Conservation (phyloP, 306 rosid genomes). For the Malus asiatica region DNA sequence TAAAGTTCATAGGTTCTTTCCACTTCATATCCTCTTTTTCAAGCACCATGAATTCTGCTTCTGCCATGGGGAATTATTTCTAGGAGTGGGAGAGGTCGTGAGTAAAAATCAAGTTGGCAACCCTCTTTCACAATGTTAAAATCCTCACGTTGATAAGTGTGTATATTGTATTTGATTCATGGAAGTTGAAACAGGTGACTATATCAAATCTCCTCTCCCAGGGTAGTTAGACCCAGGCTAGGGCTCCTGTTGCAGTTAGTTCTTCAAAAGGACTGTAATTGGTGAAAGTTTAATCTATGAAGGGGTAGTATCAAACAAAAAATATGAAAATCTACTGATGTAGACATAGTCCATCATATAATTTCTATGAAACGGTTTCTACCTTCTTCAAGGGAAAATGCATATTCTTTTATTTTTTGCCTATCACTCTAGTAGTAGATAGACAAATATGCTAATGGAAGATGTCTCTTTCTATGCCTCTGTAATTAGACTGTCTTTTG, state of each 20-base stretch:
- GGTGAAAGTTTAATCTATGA: background rate
- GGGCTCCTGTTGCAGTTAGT: background rate
- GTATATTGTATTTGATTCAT: background rate
- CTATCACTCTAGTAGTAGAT: background rate
- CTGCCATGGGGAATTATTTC: background rate
- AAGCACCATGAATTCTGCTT: background rate
- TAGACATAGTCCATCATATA: background rate
- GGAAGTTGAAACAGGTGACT: background rate
- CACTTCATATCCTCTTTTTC: background rate
- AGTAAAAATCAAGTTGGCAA: background rate
- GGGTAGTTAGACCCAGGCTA: background rate
- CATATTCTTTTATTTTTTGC: background rate
- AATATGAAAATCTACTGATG: background rate
- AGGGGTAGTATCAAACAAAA: background rate
- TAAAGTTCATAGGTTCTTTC: background rate
- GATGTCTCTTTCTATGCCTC: background rate
- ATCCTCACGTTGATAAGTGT: background rate
- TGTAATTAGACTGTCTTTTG: background rate
- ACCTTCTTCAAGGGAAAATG: background rate
- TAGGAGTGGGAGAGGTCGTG: background rate
- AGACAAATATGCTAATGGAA: background rate
- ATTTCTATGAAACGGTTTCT: background rate
- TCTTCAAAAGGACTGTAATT: background rate
- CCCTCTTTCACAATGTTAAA: background rate
- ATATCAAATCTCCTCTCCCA: background rate